Evolutionary conservation across 176 grass and related monocot genomes (phyloP).

Genomic region (Cymbopogon citratus): DNA sequence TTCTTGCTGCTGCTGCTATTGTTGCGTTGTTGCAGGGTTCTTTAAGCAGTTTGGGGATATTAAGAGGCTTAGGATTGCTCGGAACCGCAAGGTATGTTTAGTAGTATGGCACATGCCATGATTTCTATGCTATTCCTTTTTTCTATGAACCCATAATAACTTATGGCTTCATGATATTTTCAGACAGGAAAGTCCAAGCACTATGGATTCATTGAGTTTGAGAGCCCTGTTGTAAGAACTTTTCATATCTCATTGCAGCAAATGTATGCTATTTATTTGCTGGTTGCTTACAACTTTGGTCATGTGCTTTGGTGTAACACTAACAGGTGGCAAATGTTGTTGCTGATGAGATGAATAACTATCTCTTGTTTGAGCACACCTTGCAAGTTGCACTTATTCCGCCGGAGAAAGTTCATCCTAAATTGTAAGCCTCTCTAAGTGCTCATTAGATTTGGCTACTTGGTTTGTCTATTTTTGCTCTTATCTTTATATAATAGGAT

Average conservation of each 20-base stretch:
- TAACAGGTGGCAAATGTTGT: conserved; percentile 81
- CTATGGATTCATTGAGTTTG: conserved; percentile 92
- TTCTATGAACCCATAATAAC: not conserved
- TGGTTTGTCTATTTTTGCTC: not conserved
- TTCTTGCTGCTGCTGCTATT: not conserved
- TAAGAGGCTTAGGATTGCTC: conserved; percentile 67
- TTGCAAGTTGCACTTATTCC: conserved; percentile 60
- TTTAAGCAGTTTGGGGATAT: conserved; percentile 82
- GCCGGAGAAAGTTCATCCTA: conserved; percentile 66
- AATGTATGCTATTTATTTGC: not conserved
- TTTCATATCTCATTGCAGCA: not conserved
- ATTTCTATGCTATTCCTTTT: not conserved
- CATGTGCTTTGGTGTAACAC: conserved; percentile 22
- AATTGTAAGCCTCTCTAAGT: conserved; percentile 49
- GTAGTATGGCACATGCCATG: not conserved
- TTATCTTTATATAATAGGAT: not conserved
- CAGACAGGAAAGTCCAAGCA: conserved; percentile 97
- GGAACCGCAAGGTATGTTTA: conserved; percentile 67
- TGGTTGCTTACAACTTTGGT: not conserved
- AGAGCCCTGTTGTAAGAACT: conserved; percentile 62
- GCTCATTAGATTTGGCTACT: not conserved
- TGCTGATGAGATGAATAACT: conserved; percentile 87
- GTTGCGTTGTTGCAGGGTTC: conserved; percentile 62
- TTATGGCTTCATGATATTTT: conserved; percentile 13
- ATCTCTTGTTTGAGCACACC: conserved; percentile 80